Evolutionary conservation across 805 yeast species (phyloP), one percentile per base, ranked within the genome.

Genomic region (Yarrowia yakushimensis): DNA sequence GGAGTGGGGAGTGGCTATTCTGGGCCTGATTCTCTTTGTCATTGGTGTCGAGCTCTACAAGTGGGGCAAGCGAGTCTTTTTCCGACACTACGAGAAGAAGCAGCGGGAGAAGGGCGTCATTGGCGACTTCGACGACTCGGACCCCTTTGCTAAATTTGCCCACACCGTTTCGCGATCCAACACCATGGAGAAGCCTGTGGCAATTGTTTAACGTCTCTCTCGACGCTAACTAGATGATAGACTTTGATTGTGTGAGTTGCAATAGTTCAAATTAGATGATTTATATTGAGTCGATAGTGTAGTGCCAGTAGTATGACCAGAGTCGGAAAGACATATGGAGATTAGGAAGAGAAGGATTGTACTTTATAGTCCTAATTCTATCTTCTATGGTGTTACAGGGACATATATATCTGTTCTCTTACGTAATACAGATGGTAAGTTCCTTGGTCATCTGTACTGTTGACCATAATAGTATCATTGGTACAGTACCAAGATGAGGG

Each of bases 1-100:
- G 74, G 96, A 89, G 76, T 90, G 96, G 96, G 93, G 88, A 15
- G 73, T 88, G 65, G 81, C 90, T 0, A 62, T 74, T 42, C 76
- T 86, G 66, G 88, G 83, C 0, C 80, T 85, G 65, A 75, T 86
- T 3, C 63, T 82, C 4, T 90, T 85, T 71, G 77, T 88, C 67
- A 63, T 74, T 6, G 84, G 85, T 9, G 80, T 83, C 65, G 97
- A 90, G 73, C 62, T 76, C 9, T 88, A 86, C 82, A 90, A 90
- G 72, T 82, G 77, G 72, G 65, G 73, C 69, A 90, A 90, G 76
- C 80, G 96, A 69, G 63, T 76, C 4, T 82, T 81, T 69, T 79
- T 69, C 70, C 76, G 82, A 36, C 65, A 62, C 33, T 62, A 60
- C 50, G 34, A 45, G 63, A 77, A 73, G 57, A 71, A 70, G 39